Conservation (phyloP, 805 yeast species). For the Blastobotrys mokoenaii region DNA sequence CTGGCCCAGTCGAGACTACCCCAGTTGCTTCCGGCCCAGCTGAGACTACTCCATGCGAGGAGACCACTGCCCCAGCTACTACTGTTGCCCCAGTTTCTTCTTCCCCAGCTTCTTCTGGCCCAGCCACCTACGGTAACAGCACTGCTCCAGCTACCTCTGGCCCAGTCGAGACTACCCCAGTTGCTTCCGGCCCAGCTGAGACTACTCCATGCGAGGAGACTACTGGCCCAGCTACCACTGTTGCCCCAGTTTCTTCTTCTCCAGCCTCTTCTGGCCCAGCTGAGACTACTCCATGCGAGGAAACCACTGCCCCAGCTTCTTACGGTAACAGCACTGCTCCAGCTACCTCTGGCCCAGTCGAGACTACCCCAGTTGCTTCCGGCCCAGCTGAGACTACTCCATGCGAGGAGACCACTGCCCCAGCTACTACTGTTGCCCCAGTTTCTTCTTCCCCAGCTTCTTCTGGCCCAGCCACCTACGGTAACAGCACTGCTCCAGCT, state of each 20-base stretch:
- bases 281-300: not conserved
- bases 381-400: conserved; percentile 3
- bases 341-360: conserved; percentile 3
- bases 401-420: not conserved
- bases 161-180: conserved; percentile 1
- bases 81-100: conserved; percentile 4
- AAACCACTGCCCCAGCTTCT: conserved; percentile 1
- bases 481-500: conserved; percentile 1
- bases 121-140: conserved; percentile 4
- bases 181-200: conserved; percentile 2
- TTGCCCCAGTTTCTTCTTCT: conserved; percentile 2
- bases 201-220: conserved; percentile 3
- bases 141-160: conserved; percentile 3
- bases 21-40: conserved; percentile 3
- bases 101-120: conserved; percentile 3
- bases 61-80: conserved; percentile 1
- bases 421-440: conserved; percentile 2
- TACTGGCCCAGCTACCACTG: conserved; percentile 2
- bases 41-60: not conserved
- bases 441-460: conserved; percentile 5
- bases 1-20: conserved; percentile 3
- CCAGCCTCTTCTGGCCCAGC: conserved; percentile 2
- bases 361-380: conserved; percentile 1
- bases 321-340: not conserved
- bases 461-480: conserved; percentile 2